phyloP scores from a whole-genome alignment of 441 rosid species.

The Melastoma candidum region DNA sequence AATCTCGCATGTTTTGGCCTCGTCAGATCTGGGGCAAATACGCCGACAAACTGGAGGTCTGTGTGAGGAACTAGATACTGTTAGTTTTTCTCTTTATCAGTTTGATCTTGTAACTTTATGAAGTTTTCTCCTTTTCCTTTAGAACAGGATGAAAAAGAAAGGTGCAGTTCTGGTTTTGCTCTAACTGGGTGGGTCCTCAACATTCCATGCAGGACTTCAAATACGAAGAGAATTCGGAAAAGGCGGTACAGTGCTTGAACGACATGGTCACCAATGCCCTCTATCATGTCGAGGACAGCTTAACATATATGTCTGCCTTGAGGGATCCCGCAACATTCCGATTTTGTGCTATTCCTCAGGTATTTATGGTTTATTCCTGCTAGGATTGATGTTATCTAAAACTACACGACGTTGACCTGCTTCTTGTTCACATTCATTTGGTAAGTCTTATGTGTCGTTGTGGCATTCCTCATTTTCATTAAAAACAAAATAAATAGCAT shows the following conservation, averaged over 20 bases:
- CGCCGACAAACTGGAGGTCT: conserved; percentile 78
- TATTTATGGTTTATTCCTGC: conserved; percentile 6
- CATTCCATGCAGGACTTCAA: conserved; percentile 58
- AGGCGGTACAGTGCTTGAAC: conserved; percentile 85
- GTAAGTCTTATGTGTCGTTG: no score
- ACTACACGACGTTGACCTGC: no score
- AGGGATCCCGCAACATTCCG: conserved; percentile 61
- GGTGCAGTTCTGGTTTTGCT: neutral
- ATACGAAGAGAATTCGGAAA: conserved; percentile 58
- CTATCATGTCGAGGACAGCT: conserved; percentile 63
- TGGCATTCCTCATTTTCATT: no score
- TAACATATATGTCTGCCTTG: conserved; percentile 55
- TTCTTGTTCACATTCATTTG: no score
- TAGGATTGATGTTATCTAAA: no score
- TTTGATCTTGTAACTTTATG: no score
- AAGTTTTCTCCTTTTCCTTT: neutral
- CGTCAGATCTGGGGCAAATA: conserved; percentile 82
- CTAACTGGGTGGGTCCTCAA: conserved; percentile 10
- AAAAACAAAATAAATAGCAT: no score
- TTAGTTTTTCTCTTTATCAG: neutral
- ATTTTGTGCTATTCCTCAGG: conserved; percentile 93
- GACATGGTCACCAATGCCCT: conserved; percentile 88
- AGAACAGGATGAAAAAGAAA: no score
- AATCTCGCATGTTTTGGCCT: conserved; percentile 98
- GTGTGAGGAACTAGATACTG: conserved; percentile 5